Conservation (phyloP, 306 rosid species). For the Herpetospermum pedunculosum region DNA sequence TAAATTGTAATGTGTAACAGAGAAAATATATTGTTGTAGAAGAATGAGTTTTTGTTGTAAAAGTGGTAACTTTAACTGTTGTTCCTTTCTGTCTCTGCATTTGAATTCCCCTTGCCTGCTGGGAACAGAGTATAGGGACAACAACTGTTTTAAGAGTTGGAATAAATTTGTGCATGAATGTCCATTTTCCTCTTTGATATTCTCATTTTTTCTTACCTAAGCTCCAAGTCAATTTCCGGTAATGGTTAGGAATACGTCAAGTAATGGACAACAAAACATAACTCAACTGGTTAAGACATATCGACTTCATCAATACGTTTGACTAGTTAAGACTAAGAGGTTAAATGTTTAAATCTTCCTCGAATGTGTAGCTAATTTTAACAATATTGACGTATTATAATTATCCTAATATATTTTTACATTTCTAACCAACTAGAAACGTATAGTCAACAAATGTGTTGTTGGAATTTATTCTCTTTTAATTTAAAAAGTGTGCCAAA, state of each 20-base stretch:
- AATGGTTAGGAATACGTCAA: background rate
- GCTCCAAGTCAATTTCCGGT: background rate
- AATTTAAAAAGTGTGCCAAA: too few relatives aligned
- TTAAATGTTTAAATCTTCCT: too few relatives aligned
- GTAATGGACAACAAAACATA: too few relatives aligned
- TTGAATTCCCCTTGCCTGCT: background rate
- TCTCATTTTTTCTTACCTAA: background rate
- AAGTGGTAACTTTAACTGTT: background rate
- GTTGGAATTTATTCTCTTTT: background rate
- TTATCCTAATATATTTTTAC: too few relatives aligned
- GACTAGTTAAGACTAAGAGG: too few relatives aligned
- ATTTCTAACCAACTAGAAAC: background rate
- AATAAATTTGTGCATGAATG: background rate
- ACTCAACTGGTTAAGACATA: too few relatives aligned
- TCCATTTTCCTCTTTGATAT: background rate
- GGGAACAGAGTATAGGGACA: constrained; percentile 1
- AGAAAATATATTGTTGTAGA: background rate
- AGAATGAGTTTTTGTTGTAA: constrained; percentile 4
- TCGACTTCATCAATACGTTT: too few relatives aligned
- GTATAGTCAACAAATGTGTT: background rate
- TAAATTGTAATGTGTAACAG: background rate
- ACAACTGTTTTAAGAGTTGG: background rate
- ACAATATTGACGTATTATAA: too few relatives aligned
- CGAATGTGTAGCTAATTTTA: too few relatives aligned
- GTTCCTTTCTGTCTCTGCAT: constrained; percentile 5